Percentiles rank a stretch among this genome's conserved stretches.
Evolutionary conservation across 352 stramenopile species (phyloP).

Genomic region (Globisporangium carolinianum): DNA sequence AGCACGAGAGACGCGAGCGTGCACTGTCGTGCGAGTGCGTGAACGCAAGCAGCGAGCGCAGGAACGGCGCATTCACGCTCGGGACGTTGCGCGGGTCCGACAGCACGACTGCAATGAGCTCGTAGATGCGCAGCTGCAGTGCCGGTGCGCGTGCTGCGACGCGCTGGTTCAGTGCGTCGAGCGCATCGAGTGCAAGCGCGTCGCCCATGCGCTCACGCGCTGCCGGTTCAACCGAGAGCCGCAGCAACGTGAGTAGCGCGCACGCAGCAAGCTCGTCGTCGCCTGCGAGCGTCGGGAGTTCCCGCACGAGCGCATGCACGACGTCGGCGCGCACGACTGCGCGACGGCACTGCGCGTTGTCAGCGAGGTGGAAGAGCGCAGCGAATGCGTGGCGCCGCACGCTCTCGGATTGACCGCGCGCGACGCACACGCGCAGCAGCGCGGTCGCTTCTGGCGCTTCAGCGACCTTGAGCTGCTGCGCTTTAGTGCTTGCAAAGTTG

Average conservation of each 20-base stretch:
- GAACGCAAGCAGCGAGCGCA: constrained; percentile 52
- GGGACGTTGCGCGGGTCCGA: constrained; percentile 37
- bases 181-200: constrained; percentile 25
- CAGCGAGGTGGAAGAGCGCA: constrained; percentile 36
- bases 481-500: constrained; percentile 54
- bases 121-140: constrained; percentile 27
- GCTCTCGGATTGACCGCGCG: constrained; percentile 14
- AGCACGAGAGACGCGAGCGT: constrained; percentile 29
- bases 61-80: constrained; percentile 33
- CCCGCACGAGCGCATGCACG: constrained; percentile 35
- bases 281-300: constrained; percentile 21
- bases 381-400: constrained; percentile 30
- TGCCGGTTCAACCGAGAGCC: constrained; percentile 2
- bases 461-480: constrained; percentile 63
- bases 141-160: constrained; percentile 6
- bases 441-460: constrained; percentile 34
- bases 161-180: constrained; percentile 23
- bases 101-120: constrained; percentile 49
- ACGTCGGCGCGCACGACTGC: constrained; percentile 40
- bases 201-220: constrained; percentile 35
- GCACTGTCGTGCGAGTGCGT: constrained; percentile 16
- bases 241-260: constrained; percentile 25
- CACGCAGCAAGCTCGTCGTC: constrained; percentile 32
- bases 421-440: constrained; percentile 29
- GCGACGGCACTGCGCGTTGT: constrained; percentile 39